These are phyloP conservation scores for Ganoderma lingzhi DNA, from an alignment of 1,284 basidiomycete genomes.

Conservation along the genomic window DNA sequence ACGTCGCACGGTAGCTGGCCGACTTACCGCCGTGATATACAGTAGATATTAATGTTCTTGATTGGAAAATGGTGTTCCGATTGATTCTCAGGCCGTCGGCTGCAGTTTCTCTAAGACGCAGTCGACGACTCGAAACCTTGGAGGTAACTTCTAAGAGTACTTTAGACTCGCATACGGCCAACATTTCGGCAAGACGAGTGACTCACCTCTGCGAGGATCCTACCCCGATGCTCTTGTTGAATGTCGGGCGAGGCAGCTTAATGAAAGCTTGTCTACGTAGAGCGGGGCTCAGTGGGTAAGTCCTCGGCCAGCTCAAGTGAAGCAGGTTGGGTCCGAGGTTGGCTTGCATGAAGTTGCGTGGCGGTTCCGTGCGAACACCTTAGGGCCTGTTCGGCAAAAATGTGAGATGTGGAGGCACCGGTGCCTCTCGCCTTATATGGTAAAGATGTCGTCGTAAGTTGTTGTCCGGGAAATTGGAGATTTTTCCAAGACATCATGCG, in stretches of 20 bases:
- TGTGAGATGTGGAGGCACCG: too few species aligned
- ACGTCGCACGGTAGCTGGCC: background rate
- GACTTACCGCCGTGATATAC: slow-evolving; percentile 1
- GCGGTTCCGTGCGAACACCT: too few species aligned
- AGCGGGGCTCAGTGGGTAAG: background rate
- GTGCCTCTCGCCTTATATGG: too few species aligned
- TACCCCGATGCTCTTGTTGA: background rate
- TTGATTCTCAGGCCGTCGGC: slow-evolving; percentile 5
- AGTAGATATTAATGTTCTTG: background rate
- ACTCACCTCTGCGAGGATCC: background rate
- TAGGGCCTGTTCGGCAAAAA: too few species aligned
- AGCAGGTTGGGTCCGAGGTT: background rate
- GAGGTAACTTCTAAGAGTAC: background rate
- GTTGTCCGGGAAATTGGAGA: too few species aligned
- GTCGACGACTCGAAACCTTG: background rate
- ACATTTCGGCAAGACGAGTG: background rate
- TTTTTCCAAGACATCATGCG: too few species aligned
- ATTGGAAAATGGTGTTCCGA: background rate
- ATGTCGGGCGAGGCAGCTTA: background rate
- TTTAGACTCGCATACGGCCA: background rate
- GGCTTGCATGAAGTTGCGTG: too few species aligned
- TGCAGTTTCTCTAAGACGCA: background rate
- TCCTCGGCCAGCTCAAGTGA: background rate
- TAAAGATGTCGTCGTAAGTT: too few species aligned
- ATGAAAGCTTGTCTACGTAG: background rate